These are phyloP conservation scores for Rutstroemia sydowiana DNA, from an alignment of 2,329 filamentous ascomycete species.

Conservation along the genomic window DNA sequence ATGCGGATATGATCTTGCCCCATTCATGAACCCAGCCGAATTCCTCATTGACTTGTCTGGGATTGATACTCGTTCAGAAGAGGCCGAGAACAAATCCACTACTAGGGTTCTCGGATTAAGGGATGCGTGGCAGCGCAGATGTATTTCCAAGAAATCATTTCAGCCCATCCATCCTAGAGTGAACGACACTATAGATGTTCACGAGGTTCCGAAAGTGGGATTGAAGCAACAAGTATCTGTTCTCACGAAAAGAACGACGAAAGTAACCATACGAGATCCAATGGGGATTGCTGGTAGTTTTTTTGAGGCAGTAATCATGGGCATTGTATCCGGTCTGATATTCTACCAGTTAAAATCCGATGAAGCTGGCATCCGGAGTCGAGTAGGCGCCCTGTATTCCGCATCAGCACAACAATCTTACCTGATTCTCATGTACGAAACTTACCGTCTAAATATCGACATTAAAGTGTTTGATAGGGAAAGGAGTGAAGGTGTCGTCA, in stretches of 20 bases:
- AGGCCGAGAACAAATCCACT: not conserved
- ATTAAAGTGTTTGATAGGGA: slow-evolving; percentile 51
- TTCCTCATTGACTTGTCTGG: not conserved
- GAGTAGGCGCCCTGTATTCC: slow-evolving; percentile 19
- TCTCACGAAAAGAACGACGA: slow-evolving; percentile 43
- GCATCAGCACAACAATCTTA: slow-evolving; percentile 47
- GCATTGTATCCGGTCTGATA: not conserved
- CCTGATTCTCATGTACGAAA: slow-evolving; percentile 48
- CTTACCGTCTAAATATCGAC: slow-evolving; percentile 46
- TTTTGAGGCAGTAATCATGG: slow-evolving; percentile 41
- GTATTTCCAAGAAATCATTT: not conserved
- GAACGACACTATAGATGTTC: too few relatives aligned
- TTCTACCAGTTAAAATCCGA: not conserved
- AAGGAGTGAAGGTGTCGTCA: slow-evolving; percentile 37
- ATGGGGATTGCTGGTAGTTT: slow-evolving; percentile 48
- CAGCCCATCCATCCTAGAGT: not conserved
- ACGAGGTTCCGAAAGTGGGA: not conserved
- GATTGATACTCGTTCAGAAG: not conserved
- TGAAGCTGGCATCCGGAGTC: not conserved
- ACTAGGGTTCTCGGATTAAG: not conserved
- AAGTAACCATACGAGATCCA: slow-evolving; percentile 46
- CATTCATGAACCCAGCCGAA: not conserved
- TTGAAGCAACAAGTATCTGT: slow-evolving; percentile 30
- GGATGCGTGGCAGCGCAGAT: not conserved
- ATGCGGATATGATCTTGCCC: not conserved